Evolutionary conservation across 2,329 filamentous ascomycete species (phyloP).

Genomic region (Aspergillus caelatus): DNA sequence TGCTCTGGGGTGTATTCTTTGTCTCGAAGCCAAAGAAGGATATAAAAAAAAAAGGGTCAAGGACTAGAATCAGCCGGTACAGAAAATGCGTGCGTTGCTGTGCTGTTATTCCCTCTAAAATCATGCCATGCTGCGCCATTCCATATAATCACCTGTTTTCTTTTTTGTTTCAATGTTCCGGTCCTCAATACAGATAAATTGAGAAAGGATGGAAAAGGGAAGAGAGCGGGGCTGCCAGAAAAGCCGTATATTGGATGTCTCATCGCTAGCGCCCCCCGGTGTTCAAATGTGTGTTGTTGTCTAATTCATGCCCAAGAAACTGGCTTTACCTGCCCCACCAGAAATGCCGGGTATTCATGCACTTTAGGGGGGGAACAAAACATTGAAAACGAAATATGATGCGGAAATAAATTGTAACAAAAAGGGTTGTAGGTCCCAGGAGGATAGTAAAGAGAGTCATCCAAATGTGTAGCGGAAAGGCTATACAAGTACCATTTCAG

Average conservation of each 20-base stretch:
- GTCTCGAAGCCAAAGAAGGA: neutral
- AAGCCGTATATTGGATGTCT: neutral
- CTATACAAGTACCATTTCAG: neutral
- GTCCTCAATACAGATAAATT: neutral
- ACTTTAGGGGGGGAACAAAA: neutral
- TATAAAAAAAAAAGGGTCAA: neutral
- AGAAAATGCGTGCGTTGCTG: neutral
- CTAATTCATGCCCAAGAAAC: slow-evolving; percentile 1
- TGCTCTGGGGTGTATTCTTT: neutral
- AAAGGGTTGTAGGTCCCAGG: neutral
- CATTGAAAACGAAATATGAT: neutral
- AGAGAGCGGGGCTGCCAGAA: neutral
- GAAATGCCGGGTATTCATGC: slow-evolving; percentile 4
- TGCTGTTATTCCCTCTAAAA: neutral
- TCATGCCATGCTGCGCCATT: neutral
- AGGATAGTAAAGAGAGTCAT: slow-evolving; percentile 5
- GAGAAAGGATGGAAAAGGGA: neutral
- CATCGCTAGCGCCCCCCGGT: neutral
- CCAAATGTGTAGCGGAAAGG: neutral
- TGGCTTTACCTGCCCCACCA: neutral
- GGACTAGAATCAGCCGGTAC: slow-evolving; percentile 1
- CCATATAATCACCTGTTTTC: neutral
- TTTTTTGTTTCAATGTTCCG: neutral
- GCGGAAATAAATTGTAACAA: neutral
- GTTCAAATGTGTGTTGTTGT: neutral